These are phyloP conservation scores for Penicillium sp. DNA, from an alignment of 2,329 filamentous ascomycete species.

Conservation along the genomic window DNA sequence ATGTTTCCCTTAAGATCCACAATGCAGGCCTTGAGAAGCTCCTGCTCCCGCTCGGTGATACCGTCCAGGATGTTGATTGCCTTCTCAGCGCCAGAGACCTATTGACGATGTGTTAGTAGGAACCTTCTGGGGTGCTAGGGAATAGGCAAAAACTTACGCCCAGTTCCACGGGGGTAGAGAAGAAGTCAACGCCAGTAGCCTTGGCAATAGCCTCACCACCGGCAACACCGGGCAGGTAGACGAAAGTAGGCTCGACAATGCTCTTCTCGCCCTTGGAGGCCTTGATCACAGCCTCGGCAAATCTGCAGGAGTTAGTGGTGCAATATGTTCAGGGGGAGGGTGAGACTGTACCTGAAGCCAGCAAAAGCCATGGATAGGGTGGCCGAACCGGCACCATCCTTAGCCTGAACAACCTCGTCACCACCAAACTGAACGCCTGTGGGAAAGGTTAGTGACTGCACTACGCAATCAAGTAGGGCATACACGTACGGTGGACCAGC, in stretches of 20 bases:
- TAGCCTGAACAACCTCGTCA: constrained; percentile 94
- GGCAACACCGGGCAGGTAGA: constrained; percentile 87
- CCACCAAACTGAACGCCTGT: constrained; percentile 88
- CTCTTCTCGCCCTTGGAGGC: constrained; percentile 86
- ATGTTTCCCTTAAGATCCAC: constrained; percentile 89
- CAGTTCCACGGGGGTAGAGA: constrained; percentile 93
- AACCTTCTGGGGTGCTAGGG: background rate
- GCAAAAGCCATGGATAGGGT: constrained; percentile 95
- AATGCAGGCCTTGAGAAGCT: constrained; percentile 73
- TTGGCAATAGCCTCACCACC: constrained; percentile 85
- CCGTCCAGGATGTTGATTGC: constrained; percentile 74
- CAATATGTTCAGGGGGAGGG: constrained; percentile 6
- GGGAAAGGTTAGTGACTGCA: background rate
- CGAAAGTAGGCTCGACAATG: constrained; percentile 90
- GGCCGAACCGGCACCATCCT: constrained; percentile 86
- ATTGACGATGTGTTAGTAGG: constrained; percentile 31
- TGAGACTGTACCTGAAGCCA: constrained; percentile 71
- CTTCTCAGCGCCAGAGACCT: constrained; percentile 85
- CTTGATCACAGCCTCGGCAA: constrained; percentile 91
- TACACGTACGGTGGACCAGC: constrained; percentile 73
- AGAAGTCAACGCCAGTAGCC: constrained; percentile 84
- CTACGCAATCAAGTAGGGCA: background rate
- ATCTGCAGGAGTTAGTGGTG: constrained; percentile 53
- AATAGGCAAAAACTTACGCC: constrained; percentile 65
- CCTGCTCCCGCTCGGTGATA: constrained; percentile 85